Evolutionary conservation across 2,329 filamentous ascomycete genomes (phyloP).

Genomic region (Onygenales sp.): DNA sequence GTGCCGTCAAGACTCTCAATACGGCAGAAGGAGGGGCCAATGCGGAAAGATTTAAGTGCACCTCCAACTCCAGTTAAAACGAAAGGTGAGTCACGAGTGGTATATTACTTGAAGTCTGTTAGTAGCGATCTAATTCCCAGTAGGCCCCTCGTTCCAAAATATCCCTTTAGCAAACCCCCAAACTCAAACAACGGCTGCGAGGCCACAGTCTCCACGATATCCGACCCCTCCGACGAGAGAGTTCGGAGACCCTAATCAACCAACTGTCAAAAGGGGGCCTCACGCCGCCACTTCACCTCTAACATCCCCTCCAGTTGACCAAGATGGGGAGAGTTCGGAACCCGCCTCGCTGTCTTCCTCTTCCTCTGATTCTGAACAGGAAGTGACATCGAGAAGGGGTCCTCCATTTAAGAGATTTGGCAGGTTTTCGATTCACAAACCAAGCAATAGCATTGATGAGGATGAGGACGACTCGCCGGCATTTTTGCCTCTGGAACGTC

Average conservation of each 20-base stretch:
- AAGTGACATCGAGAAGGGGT: constrained; percentile 15
- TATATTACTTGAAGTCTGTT: background rate
- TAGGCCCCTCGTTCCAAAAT: constrained; percentile 21
- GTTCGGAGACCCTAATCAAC: constrained; percentile 14
- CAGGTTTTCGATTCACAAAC: constrained; percentile 23
- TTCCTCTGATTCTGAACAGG: constrained; percentile 23
- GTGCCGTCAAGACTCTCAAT: constrained; percentile 29
- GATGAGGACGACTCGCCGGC: constrained; percentile 37
- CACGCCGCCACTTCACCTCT: constrained; percentile 14
- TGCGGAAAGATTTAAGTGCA: constrained; percentile 19
- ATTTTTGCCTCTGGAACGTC: constrained; percentile 32
- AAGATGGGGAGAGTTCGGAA: constrained; percentile 23
- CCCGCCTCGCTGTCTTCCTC: constrained; percentile 19
- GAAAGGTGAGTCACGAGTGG: constrained; percentile 6
- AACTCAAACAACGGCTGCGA: constrained; percentile 3
- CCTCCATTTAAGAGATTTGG: constrained; percentile 29
- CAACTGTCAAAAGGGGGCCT: constrained; percentile 18
- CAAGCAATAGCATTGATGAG: constrained; percentile 21
- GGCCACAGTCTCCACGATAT: constrained; percentile 18
- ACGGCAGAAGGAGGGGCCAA: constrained; percentile 23
- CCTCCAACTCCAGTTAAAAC: constrained; percentile 7
- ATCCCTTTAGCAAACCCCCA: constrained; percentile 19
- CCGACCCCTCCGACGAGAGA: constrained; percentile 17
- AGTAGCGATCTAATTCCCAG: constrained; percentile 6
- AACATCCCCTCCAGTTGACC: constrained; percentile 18